Base-by-base conservation (phyloP, 371 early-diverging fungal species). In the Smittium culicis region DNA sequence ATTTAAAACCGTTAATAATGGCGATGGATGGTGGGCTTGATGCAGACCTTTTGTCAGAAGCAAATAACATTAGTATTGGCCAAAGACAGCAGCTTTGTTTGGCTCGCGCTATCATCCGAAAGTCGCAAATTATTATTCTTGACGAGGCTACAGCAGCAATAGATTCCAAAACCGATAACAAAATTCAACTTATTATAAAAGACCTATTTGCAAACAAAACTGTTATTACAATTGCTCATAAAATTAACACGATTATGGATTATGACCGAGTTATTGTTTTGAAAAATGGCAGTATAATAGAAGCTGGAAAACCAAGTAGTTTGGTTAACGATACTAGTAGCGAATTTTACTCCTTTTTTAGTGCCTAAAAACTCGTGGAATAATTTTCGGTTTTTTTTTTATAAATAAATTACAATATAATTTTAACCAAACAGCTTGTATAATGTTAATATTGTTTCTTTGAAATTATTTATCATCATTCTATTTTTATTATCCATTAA, bases 131-230 rank as follows among this genome's bases (percentile, higher is more conserved):
- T 65, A 88, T 93, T 54, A 81, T 95, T 54, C 75, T 95, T 77
- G 94, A 94, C 70, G 92, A 92, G 74, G 91, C 93, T 0, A 92
- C 93, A 0, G 87, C 94, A 0, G 85, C 82, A 1, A 84, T 92
- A 32, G 93, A 93, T 71, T 82, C 81, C 76, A 64, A 85, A 85
- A 68, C 88, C 84, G 77, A 64, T 66, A 77, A 73, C 25, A 73
- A 81, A 31, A 79, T 93, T 60, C 90, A 88, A 69, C 71, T 77
- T 34, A 79, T 85, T 0, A 85, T 93, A 66, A 78, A 84, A 32
- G 71, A 70, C 1, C 81, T 83, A 28, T 87, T 89, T 75, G 73
- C 75, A 11, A 77, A 81, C 32, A 72, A 77, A 30, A 91, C 92
- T 0, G 86, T 90, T 0, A 66, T 94, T 3, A 87, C 89, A 34